These are phyloP conservation scores for Dothidotthia symphoricarpi DNA, from an alignment of 2,329 filamentous ascomycete genomes.

Conservation along the genomic window DNA sequence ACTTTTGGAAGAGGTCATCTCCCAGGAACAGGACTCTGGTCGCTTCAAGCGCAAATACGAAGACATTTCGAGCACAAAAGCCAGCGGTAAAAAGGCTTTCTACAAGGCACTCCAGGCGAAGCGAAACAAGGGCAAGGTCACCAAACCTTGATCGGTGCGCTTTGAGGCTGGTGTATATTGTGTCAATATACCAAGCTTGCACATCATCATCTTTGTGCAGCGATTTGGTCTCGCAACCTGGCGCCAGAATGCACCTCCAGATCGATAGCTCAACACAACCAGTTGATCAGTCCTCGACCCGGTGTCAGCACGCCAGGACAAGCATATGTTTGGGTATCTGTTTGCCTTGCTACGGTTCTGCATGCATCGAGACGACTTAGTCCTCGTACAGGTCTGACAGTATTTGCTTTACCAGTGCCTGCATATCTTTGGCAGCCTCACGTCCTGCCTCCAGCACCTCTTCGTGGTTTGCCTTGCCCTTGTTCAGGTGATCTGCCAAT, in stretches of 20 bases:
- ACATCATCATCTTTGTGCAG: neutral
- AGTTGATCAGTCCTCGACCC: too few species aligned
- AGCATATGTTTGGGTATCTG: too few species aligned
- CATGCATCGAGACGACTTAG: slow-evolving; percentile 3
- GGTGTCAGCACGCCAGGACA: too few species aligned
- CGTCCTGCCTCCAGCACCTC: slow-evolving; percentile 63
- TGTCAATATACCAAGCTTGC: neutral
- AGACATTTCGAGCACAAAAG: slow-evolving; percentile 78
- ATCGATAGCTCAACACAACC: too few species aligned
- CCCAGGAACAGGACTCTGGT: slow-evolving; percentile 61
- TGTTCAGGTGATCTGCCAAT: slow-evolving; percentile 55
- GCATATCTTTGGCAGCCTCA: slow-evolving; percentile 62
- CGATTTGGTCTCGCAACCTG: too few species aligned
- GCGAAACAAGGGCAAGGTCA: slow-evolving; percentile 44
- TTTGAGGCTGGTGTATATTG: neutral
- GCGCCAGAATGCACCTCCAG: too few species aligned
- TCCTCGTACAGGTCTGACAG: slow-evolving; percentile 41
- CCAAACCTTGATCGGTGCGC: slow-evolving; percentile 32
- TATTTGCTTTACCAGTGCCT: slow-evolving; percentile 51
- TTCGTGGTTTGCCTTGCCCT: slow-evolving; percentile 63
- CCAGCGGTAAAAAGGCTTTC: slow-evolving; percentile 82
- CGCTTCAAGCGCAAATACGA: slow-evolving; percentile 86
- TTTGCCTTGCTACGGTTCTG: too few species aligned
- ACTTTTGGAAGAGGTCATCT: slow-evolving; percentile 80
- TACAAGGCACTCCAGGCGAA: slow-evolving; percentile 76